Base-by-base conservation (phyloP, 2,329 filamentous ascomycete species). In the Exophiala phaeomuriformis region DNA sequence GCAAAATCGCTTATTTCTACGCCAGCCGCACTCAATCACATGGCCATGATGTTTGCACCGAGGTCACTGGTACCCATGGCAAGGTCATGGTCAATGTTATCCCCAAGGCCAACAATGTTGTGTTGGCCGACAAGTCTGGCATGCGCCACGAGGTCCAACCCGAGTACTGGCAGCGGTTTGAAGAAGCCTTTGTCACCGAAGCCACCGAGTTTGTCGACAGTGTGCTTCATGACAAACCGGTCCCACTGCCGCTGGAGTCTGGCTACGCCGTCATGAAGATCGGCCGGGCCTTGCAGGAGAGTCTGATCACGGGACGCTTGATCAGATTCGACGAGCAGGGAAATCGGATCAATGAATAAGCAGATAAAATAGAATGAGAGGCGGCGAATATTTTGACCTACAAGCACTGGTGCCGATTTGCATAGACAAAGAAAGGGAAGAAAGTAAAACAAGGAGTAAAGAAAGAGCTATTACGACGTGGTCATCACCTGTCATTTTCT, bases 131-230 rank as follows among this genome's bases (percentile, higher is more conserved):
- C 49, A 61, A 57, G 7, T 52, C 55, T 31, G 70, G 71, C 2
- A 68, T 72, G 36, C 65, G 62, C 4, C 61, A 67, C 45, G 69
- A 72, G 56, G 67, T 59, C 19, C 68, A 66, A 30, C 58, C 59
- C 12, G 66, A 71, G 44, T 72, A 71, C 55, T 72, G 67, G 63
- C 65, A 70, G 28, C 62, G 68, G 9, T 72, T 72, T 47, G 69
- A 71, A 56, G 58, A 65, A 42, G 70, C 69, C 0, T 74, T 74
- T 53, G 69, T 66, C 0, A 66, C 63, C 10, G 71, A 74, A 59
- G 67, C 67, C 2, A 68, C 69, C 47, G 70, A 71, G 61, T 73
- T 72, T 57, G 63, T 65, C 3, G 67, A 63, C 1, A 61, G 64
- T 3, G 64, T 67, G n/a, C 54, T 72, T n/a, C 62, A 71, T 9